Evolutionary conservation across 371 early-diverging fungal species (phyloP), one percentile per base, ranked within the genome.

Genomic region (Syncephalastrum racemosum): DNA sequence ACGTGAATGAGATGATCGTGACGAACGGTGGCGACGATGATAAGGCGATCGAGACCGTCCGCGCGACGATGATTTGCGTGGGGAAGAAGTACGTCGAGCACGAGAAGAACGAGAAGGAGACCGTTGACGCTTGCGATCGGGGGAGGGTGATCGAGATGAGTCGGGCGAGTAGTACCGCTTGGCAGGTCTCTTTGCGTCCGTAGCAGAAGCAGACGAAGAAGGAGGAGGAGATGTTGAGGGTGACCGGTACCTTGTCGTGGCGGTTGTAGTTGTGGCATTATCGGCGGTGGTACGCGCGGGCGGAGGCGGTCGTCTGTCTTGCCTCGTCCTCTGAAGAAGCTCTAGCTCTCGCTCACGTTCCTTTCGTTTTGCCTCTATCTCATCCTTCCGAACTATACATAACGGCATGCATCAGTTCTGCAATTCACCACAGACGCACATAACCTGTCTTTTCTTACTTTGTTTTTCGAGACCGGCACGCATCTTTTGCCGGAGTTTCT

Each of bases 401-500:
- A 50, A 24, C 8, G 5, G 13, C 47, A 50, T 41, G 20, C 22
- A 54, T 25, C 6, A 12, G 16, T 12, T 22, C 15, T 53, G 22
- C 23, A 45, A 4, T 0, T 31, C 20, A 15, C 12, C 12, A 46
- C 3, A 20, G 23, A 18, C 13, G n/a, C n/a, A n/a, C n/a, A n/a
- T n/a, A n/a, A n/a, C n/a, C n/a, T n/a, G n/a, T 53, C 10, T 14
- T 12, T 15, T 41, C 64, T 64, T 64, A 79, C 76, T 79, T 60
- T 69, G 70, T 53, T 72, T 74, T 54, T 73, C 72, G 31, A 79
- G 51, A n/a, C 76, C 76, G 49, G 63, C 69, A 46, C 77, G 64
- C 79, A 79, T 76, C 45, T 70, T 79, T 27, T 76, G 42, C 41
- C 72, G 71, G 8, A 79, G 58, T 56, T 74, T 76, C 36, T 79